These are phyloP conservation scores for Ciborinia camelliae DNA, from an alignment of 2,329 filamentous ascomycete species.

Conservation along the genomic window DNA sequence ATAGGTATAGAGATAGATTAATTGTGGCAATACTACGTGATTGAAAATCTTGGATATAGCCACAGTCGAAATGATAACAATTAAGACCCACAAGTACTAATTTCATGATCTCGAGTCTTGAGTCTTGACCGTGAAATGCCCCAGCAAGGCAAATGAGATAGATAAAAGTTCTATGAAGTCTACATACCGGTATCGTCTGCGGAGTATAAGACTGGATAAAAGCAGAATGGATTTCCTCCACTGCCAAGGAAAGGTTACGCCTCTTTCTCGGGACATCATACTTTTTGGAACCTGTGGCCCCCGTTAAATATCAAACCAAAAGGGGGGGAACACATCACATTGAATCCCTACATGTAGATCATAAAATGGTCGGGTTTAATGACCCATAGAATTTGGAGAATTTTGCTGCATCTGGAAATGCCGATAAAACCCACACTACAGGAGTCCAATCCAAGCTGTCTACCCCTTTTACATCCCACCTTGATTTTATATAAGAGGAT, in stretches of 20 bases:
- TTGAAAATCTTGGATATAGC: too few relatives aligned
- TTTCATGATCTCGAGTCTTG: not conserved
- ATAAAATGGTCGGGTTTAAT: too few relatives aligned
- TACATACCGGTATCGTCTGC: not conserved
- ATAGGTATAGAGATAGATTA: constrained; percentile 4
- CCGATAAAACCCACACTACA: too few relatives aligned
- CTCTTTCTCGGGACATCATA: not conserved
- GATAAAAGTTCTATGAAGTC: not conserved
- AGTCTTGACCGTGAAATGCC: not conserved
- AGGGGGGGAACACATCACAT: too few relatives aligned
- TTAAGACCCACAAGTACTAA: not conserved
- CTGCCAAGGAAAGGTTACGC: not conserved
- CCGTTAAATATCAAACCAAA: not conserved
- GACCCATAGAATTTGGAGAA: too few relatives aligned
- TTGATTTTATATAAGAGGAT: too few relatives aligned
- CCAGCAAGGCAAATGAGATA: not conserved
- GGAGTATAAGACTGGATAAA: not conserved
- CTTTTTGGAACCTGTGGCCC: not conserved
- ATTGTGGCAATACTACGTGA: not conserved
- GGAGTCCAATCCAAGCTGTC: too few relatives aligned
- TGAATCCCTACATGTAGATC: too few relatives aligned
- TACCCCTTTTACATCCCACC: too few relatives aligned
- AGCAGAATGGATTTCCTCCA: not conserved
- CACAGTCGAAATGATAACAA: not conserved
- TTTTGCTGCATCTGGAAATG: too few relatives aligned